Conservation (phyloP, 2,329 filamentous ascomycete species). For the Meredithiella fracta region DNA sequence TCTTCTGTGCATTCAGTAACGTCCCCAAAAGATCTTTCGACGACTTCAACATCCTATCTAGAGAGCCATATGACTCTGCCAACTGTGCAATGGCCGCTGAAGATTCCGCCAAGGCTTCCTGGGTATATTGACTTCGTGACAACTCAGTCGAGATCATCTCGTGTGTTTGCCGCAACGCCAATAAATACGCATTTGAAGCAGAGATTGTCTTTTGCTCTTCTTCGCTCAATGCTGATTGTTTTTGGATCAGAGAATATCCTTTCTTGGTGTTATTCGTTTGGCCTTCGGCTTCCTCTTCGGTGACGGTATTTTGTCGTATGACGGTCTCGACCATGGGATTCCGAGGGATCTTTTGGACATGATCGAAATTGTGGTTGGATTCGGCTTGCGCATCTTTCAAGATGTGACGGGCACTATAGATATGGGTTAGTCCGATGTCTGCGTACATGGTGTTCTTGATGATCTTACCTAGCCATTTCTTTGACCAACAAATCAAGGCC, state of each 20-base stretch:
- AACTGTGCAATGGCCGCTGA: conserved; percentile 69
- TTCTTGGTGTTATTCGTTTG: neutral
- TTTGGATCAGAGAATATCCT: conserved; percentile 3
- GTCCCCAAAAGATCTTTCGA: conserved; percentile 62
- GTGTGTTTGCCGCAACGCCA: conserved; percentile 70
- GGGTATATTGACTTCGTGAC: conserved; percentile 71
- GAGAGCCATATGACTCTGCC: conserved; percentile 61
- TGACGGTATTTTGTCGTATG: conserved; percentile 53
- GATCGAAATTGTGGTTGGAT: neutral
- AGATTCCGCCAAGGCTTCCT: conserved; percentile 72
- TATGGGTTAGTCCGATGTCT: neutral
- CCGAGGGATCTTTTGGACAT: neutral
- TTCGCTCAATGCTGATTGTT: conserved; percentile 30
- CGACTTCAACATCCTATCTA: conserved; percentile 60
- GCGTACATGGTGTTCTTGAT: neutral
- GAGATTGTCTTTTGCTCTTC: conserved; percentile 58
- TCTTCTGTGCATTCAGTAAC: conserved; percentile 76
- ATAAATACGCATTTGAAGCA: conserved; percentile 69
- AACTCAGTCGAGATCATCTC: conserved; percentile 74
- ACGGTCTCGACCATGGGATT: conserved; percentile 58
- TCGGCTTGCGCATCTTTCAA: conserved; percentile 11
- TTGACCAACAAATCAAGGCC: conserved; percentile 48
- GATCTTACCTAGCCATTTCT: conserved; percentile 51
- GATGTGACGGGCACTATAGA: neutral
- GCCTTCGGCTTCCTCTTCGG: conserved; percentile 28